A percentile compares a stretch with the other conserved stretches of the same genome.
Conservation (phyloP, 352 stramenopile genomes). For the Phytophthora pinifolia region DNA sequence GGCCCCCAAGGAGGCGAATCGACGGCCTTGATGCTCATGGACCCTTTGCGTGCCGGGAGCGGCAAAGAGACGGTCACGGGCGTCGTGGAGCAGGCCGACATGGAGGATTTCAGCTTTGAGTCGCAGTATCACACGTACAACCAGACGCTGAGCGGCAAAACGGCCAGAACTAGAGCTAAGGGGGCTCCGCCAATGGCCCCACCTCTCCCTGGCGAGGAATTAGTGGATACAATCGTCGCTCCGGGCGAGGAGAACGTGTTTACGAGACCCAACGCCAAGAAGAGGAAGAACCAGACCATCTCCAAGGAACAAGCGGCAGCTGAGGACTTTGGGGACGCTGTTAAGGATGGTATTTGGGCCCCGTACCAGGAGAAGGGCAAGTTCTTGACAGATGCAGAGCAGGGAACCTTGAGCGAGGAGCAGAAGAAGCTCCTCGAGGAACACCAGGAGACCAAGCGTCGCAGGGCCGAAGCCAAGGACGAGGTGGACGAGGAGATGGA, state of each 20-base stretch:
- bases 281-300: conserved; percentile 39
- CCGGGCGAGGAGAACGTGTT: conserved; percentile 37
- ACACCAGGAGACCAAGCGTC: conserved; percentile 57
- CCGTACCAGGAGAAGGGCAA: conserved; percentile 54
- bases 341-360: conserved; percentile 59
- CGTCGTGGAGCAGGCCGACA: conserved; percentile 63
- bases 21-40: conserved; percentile 12
- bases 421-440: conserved; percentile 53
- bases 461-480: conserved; percentile 54
- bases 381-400: conserved; percentile 47
- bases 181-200: conserved; percentile 31
- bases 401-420: conserved; percentile 51
- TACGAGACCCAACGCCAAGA: conserved; percentile 39
- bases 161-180: conserved; percentile 24
- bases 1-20: conserved; percentile 31
- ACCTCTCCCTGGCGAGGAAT: conserved; percentile 22
- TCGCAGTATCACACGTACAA: conserved; percentile 83
- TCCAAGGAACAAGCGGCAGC: conserved; percentile 36
- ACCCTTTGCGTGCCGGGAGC: conserved; percentile 42
- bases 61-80: conserved; percentile 80
- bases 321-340: conserved; percentile 49
- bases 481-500: conserved; percentile 81
- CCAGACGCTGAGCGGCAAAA: conserved; percentile 34
- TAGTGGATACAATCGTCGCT: conserved; percentile 26
- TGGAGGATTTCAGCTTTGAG: conserved; percentile 83